Evolutionary conservation across 176 grass and related monocot genomes (phyloP), one percentile per base, ranked within the genome.

Genomic region (Pontederia paniculata): DNA sequence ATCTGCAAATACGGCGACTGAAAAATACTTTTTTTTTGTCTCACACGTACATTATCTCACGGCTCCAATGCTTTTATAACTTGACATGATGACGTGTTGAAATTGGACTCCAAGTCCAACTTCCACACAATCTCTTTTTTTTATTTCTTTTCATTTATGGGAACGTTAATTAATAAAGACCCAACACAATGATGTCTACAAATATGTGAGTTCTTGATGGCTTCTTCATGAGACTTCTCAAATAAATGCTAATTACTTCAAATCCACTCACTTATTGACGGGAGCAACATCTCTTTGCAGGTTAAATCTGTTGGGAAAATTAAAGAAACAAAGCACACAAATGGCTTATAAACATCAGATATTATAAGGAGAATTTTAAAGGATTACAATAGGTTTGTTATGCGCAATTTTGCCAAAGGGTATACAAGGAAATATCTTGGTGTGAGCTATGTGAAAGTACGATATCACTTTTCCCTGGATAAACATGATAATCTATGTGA

Each of bases 311-410:
- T 91, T 14, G 93, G 94, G 54, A 98, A 91, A 73, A 91, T 98
- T 81, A 98, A 82, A 66, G 94, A 98, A 77, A 98, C 86, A 51
- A 98, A 88, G 68, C 67, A 83, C 15, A 98, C 94, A 28, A 75
- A 93, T 0, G 94, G 94, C 0, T 80, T 98, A 70, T 98, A 86
- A 23, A 98, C 94, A 69, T 98, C 94, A 17, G 87, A 98, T 52
- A 80, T 98, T 48, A 98, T 98, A 80, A 98, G 91, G 94, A 84
- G 94, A 66, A 98, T 98, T 54, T 67, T 93, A 44, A 98, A 98
- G 51, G 94, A 98, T 66, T 98, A 98, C 21, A 98, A 98, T 57
- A 80, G 91, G 71, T 98, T 91, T 84, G 77, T 98, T 18, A 91
- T 78, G 86, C 73, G 94, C 58, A 98, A 98, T 75, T 78, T 98